phyloP scores from a whole-genome alignment of 768 basidiomycete genomes.

The Russula olivacea region DNA sequence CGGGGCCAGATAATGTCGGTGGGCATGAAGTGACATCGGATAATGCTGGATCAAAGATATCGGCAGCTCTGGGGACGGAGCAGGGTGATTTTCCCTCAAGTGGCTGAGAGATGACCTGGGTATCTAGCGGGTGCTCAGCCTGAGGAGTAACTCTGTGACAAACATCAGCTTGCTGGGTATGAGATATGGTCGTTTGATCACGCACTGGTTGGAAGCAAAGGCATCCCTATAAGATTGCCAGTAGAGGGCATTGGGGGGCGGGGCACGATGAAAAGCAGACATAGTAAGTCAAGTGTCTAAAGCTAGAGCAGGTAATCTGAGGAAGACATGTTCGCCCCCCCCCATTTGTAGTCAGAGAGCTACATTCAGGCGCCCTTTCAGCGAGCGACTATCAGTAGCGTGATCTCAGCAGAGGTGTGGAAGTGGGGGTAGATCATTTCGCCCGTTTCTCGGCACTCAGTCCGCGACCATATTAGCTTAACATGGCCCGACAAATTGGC shows the following conservation, averaged over 20 bases:
- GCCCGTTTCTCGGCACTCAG: neutral
- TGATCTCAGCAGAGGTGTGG: neutral
- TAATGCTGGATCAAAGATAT: neutral
- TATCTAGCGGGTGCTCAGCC: neutral
- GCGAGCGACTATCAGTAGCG: constrained; percentile 1
- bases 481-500: neutral
- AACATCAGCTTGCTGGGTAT: neutral
- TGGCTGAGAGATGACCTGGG: neutral
- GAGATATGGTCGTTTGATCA: neutral
- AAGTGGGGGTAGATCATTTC: constrained; percentile 1
- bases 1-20: neutral
- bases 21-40: neutral
- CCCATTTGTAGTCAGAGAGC: constrained; percentile 13
- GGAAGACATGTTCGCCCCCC: neutral
- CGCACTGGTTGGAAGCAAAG: constrained; percentile 4
- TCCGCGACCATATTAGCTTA: neutral
- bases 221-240: constrained; percentile 1
- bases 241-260: neutral
- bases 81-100: neutral
- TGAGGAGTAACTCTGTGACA: neutral
- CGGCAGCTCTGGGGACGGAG: neutral
- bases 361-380: constrained; percentile 3
- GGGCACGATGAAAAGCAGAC: neutral
- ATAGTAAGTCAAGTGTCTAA: neutral
- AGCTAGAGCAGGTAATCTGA: neutral